Percentiles rank a stretch among this genome's conserved stretches.
phyloP scores from a whole-genome alignment of 2,329 filamentous ascomycete genomes.

The Phialophora verrucosa region DNA sequence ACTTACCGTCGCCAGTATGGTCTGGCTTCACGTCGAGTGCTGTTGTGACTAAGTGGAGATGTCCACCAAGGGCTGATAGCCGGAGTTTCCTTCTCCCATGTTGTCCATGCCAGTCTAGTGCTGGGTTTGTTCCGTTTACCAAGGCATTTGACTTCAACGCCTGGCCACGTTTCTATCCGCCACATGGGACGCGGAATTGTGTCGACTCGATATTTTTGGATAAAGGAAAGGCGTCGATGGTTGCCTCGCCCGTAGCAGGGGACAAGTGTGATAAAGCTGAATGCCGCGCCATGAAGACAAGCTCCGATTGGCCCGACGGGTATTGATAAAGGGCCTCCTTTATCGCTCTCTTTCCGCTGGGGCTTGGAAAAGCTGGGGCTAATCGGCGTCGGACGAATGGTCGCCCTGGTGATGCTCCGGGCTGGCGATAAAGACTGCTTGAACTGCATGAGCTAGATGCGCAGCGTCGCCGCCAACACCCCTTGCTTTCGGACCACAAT shows the following conservation, averaged over 20 bases:
- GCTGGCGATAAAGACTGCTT: constrained; percentile 5
- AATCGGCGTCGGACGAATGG: not conserved
- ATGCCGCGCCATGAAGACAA: not conserved
- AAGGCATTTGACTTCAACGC: not conserved
- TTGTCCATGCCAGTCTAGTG: constrained; percentile 1
- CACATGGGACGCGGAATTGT: not conserved
- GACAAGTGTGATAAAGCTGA: not conserved
- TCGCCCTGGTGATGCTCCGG: not conserved
- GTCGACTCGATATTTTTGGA: constrained; percentile 1
- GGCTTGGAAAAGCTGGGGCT: not conserved
- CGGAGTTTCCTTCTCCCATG: constrained; percentile 1
- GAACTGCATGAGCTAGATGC: not conserved
- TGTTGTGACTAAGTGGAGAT: not conserved
- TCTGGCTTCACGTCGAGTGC: not conserved
- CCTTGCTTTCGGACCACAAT: not conserved
- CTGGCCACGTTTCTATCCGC: not conserved
- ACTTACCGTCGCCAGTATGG: not conserved
- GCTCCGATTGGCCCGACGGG: not conserved
- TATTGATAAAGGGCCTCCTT: constrained; percentile 9
- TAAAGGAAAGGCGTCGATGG: not conserved
- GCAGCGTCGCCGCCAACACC: not conserved
- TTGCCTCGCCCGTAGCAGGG: not conserved
- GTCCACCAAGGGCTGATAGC: constrained; percentile 2
- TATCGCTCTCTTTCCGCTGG: constrained; percentile 8
- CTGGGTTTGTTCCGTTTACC: not conserved